Conservation (phyloP, 1,284 basidiomycete species). For the Trametes versicolor region DNA sequence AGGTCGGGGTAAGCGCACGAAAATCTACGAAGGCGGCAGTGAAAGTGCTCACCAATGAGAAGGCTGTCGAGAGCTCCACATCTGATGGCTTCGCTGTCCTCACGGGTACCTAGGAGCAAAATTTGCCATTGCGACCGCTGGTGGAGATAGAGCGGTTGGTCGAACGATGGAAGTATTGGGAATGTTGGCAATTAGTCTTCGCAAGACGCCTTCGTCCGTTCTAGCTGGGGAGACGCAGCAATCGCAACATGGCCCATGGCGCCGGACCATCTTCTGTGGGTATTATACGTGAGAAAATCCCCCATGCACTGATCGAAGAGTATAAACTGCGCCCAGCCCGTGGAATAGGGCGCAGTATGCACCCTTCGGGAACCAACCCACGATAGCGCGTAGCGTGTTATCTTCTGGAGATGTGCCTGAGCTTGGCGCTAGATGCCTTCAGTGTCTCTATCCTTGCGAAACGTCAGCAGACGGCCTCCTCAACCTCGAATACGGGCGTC, state of each 20-base stretch:
- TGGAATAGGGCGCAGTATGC: background rate
- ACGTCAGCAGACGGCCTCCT: background rate
- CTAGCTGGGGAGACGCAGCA: background rate
- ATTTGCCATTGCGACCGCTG: background rate
- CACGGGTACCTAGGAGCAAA: background rate
- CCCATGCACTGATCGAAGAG: background rate
- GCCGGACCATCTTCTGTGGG: background rate
- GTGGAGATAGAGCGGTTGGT: constrained; percentile 20
- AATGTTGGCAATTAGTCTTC: background rate
- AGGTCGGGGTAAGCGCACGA: background rate
- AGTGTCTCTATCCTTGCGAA: background rate
- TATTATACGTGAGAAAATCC: background rate
- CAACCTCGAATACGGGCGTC: background rate
- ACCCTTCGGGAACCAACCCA: background rate
- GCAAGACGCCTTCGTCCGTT: background rate
- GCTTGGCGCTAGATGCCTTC: background rate
- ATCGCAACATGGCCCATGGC: background rate
- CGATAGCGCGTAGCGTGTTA: background rate
- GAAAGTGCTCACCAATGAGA: constrained; percentile 5
- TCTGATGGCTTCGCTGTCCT: background rate
- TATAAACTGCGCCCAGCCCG: background rate
- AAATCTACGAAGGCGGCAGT: background rate
- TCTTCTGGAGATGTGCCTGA: background rate
- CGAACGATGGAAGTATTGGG: background rate
- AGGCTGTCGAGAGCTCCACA: background rate